Base-by-base conservation (phyloP, 768 basidiomycete genomes). In the Atractiella rhizophila region DNA sequence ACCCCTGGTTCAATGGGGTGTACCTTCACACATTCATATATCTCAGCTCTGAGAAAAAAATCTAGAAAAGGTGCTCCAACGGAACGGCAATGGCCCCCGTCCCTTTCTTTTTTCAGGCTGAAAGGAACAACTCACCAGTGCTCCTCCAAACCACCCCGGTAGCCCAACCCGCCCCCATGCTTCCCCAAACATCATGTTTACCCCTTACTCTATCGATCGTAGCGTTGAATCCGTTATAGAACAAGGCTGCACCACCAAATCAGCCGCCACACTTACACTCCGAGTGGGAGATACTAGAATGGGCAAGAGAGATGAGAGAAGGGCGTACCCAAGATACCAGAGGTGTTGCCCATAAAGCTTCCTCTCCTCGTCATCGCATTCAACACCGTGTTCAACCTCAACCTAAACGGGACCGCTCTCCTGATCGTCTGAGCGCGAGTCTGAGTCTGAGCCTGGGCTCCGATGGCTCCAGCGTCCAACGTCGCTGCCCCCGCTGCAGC, bases 301-400 rank as follows among this genome's bases (percentile, higher is more conserved):
- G 7, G 24, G 18, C 50, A 43, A 50, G 29, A 57, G 55, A 56
- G 55, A 56, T 54, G 28, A 27, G 48, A 51, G 59, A 47, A 15
- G 25, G 13, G 69, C 79, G 60, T 54, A 94, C 91, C 91, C 48
- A 96, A 66, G 47, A 94, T 80, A 59, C 91, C 91, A 58, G 86
- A 80, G 56, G 83, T 91, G 66, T 96, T 98, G 55, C 85, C 91
- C 62, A 91, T 75, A 63, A 88, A 91, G 34, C 82, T 88, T 25
- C 91, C 91, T 63, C 91, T 70, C 63, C 88, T 67, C 46, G 91
- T 96, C 59, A 88, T 73, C 57, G 82, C 79, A 67, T 96, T 98
- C 51, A 98, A 69, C 46, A 98, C 64, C 59, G 82, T 86, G 63
- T 96, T 98, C 64, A 96, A 75, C 66, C 91, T 74, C 59, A 98